Base-by-base conservation (phyloP, 1,284 basidiomycete species). In the Volvariella surrecta region DNA sequence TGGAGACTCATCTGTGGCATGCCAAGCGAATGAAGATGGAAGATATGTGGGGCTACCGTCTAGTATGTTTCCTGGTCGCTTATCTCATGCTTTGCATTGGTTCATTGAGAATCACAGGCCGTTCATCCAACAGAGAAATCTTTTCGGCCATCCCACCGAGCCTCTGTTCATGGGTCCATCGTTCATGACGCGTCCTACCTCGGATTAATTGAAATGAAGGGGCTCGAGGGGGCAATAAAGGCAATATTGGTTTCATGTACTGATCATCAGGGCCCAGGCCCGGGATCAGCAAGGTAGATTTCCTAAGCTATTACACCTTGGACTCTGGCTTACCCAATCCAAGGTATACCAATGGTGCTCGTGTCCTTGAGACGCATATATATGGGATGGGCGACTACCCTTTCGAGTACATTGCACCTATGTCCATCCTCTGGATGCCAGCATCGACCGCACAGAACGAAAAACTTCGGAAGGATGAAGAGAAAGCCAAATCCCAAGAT, bases 1-100 rank as follows among this genome's bases (percentile, higher is more conserved):
- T 97, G 0, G 89, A 92, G 56, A 93, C 91, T 3, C 93, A 96
- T 58, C 61, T 95, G 18, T 96, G 90, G 87, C 93, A 96, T 55
- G 85, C 92, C 1, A 96, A 95, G 61, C 76, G 92, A 1, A 93
- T 93, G 79, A 79, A 85, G 51, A 95, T 96, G 93, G 73, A 81
- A 50, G 82, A 82, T 51, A 71, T 88, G 58, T 96, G 92, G 91
- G 89, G 89, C 0, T 90, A 89, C 58, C 72, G 89, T 52, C 67
- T 97, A 39, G 89, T 88, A 30, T 13, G 73, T 53, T 32, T 39
- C 15, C 32, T 17, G 22, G n/a, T 18, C n/a, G n/a, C n/a, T n/a
- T 30, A 21, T 21, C 18, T 21, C 13, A 38, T 21, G n/a, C n/a
- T 32, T 28, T 15, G 34, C 35, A 32, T 20, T 32, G 31, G 18